Evolutionary conservation across 495 filamentous ascomycete species (phyloP), one percentile per base, ranked within the genome.

Genomic region (Pyrenula massariospora): DNA sequence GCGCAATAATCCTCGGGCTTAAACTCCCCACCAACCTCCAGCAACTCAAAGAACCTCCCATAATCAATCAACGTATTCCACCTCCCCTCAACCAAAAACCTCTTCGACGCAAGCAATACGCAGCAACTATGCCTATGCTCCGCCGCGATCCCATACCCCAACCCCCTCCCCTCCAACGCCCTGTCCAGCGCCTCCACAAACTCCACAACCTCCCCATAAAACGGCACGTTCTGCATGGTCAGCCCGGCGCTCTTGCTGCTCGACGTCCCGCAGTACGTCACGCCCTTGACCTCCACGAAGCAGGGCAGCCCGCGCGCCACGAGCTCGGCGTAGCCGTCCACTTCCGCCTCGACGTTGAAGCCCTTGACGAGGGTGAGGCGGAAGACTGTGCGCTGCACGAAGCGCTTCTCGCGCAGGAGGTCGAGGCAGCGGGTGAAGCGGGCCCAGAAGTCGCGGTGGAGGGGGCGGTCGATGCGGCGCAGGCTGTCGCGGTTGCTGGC

Each of bases 381-480:
- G 78, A 96, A 97, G 2, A 97, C 92, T 25, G 92, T 97, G 20
- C 92, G 85, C 62, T 96, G 92, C 53, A 77, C 70, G 71, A 85
- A 84, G 20, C 92, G 78, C 65, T 85, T 86, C 68, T 87, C 86
- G 25, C 87, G 79, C 12, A 97, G 73, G 60, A 97, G 95, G 57
- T 95, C 91, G 23, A 97, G 77, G 67, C 92, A 97, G 21, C 83
- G 76, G 60, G 86, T 81, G 75, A 97, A 95, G 22, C 92, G 85
- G 71, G 95, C 89, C 92, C 92, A 97, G 72, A 94, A 97, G 70
- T 97, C 92, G 23, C 92, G 85, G 70, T 96, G 91, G 12, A 97
- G 80, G 0, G 92, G 92, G 0, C 92, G 77, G 66, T 97, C 92
- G 63, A 97, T 94, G 57, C 83, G 83, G 20, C 87, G 82, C 24